These are phyloP conservation scores for Aspergillus bridgeri DNA, from an alignment of 495 filamentous ascomycete species.

Conservation along the genomic window DNA sequence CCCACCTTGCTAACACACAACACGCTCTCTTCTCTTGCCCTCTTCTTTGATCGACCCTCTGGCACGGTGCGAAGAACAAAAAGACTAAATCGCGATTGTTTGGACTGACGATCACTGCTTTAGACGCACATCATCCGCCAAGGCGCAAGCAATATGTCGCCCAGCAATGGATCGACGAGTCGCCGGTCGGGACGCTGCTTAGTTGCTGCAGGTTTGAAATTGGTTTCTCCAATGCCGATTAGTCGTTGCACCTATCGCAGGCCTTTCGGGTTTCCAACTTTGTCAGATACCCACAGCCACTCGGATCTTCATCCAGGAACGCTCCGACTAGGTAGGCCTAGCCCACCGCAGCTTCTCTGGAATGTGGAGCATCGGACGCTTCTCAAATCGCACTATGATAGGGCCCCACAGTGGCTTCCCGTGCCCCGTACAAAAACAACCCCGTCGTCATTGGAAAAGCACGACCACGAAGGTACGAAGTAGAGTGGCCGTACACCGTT, in stretches of 20 bases:
- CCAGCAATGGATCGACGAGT: constrained; percentile 11
- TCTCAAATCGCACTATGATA: background rate
- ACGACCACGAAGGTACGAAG: too few species aligned
- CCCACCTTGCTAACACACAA: too few species aligned
- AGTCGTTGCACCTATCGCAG: constrained; percentile 15
- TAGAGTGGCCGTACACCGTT: too few species aligned
- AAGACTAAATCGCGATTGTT: background rate
- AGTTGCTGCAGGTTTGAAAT: constrained; percentile 8
- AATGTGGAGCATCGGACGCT: background rate
- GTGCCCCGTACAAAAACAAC: too few species aligned
- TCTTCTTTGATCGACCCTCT: too few species aligned
- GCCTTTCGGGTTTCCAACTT: constrained; percentile 3
- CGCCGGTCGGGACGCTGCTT: constrained; percentile 3
- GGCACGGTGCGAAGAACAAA: too few species aligned
- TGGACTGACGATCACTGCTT: constrained; percentile 17
- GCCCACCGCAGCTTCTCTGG: constrained; percentile 1
- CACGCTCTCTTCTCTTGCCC: too few species aligned
- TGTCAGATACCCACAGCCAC: constrained; percentile 16
- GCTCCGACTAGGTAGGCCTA: constrained; percentile 11
- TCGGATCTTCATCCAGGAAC: constrained; percentile 19
- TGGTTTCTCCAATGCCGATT: background rate
- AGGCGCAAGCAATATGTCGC: constrained; percentile 7
- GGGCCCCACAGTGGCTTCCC: too few species aligned
- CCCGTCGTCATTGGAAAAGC: too few species aligned
- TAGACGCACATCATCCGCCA: constrained; percentile 26